Conservation (phyloP, 768 basidiomycete genomes). For the Strobilomyces confusus region DNA sequence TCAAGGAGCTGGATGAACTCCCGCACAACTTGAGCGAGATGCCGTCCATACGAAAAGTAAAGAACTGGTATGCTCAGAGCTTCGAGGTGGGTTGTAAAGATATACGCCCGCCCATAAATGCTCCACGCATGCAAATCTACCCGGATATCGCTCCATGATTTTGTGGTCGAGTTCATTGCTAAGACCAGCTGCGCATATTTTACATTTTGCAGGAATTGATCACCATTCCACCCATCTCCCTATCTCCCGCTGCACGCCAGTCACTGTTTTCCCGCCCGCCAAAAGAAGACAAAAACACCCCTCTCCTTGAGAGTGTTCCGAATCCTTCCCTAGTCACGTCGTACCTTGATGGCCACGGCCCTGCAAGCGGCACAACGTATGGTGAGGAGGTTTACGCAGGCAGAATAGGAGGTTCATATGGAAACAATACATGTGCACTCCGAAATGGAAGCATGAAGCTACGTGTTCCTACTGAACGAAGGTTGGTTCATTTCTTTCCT, state of each 20-base stretch:
- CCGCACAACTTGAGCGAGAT: conserved; percentile 89
- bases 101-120: background rate
- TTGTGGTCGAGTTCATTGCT: background rate
- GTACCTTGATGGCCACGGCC: conserved; percentile 31
- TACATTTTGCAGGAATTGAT: conserved; percentile 77
- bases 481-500: conserved; percentile 42
- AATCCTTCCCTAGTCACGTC: conserved; percentile 65
- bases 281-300: conserved; percentile 25
- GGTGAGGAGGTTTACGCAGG: background rate
- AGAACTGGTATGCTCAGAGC: conserved; percentile 98
- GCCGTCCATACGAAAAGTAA: conserved; percentile 91
- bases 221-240: conserved; percentile 71
- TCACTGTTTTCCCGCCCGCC: conserved; percentile 53
- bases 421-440: conserved; percentile 29
- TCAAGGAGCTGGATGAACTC: conserved; percentile 91
- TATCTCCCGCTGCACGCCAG: conserved; percentile 64
- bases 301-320: conserved; percentile 69
- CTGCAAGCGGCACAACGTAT: conserved; percentile 13
- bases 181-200: background rate
- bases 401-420: conserved; percentile 2
- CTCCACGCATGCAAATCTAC: background rate
- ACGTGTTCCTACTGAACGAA: conserved; percentile 79
- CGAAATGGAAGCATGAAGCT: conserved; percentile 58
- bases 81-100: conserved; percentile 71
- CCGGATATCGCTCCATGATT: background rate